phyloP scores from a whole-genome alignment of 2,329 filamentous ascomycete species.

The Calonectria fujianensis region DNA sequence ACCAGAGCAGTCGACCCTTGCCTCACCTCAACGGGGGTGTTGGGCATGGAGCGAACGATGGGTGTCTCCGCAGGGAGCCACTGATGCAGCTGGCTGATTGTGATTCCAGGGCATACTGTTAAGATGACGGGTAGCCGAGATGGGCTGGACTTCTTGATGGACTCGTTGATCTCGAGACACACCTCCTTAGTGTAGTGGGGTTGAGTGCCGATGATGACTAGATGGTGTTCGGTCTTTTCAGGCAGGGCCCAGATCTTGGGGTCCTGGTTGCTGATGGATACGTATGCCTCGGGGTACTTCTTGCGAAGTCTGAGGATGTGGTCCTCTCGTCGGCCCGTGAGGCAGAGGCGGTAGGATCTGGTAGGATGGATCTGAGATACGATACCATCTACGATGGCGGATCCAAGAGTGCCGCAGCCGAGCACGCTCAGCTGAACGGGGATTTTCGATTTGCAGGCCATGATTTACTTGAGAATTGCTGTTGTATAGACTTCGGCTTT shows the following conservation, averaged over 20 bases:
- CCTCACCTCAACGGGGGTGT: slow-evolving; percentile 10
- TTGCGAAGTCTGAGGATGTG: slow-evolving; percentile 4
- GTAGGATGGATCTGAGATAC: slow-evolving; percentile 14
- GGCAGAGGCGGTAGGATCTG: slow-evolving; percentile 13
- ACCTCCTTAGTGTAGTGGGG: slow-evolving; percentile 24
- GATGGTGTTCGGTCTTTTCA: neutral
- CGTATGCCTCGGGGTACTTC: slow-evolving; percentile 11
- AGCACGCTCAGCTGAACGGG: slow-evolving; percentile 14
- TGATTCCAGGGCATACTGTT: slow-evolving; percentile 19
- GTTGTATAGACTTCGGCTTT: neutral
- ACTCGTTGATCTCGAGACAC: slow-evolving; percentile 15
- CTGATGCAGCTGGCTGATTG: neutral
- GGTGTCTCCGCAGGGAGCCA: slow-evolving; percentile 2
- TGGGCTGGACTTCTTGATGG: neutral
- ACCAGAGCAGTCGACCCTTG: slow-evolving; percentile 6
- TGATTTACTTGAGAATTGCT: neutral
- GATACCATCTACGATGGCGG: slow-evolving; percentile 15
- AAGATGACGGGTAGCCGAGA: neutral
- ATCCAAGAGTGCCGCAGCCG: slow-evolving; percentile 14
- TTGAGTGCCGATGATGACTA: slow-evolving; percentile 11
- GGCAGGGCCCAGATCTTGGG: slow-evolving; percentile 4
- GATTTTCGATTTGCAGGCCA: slow-evolving; percentile 7
- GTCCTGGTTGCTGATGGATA: slow-evolving; percentile 16
- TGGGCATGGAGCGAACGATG: slow-evolving; percentile 15
- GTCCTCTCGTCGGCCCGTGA: slow-evolving; percentile 9